Conservation (phyloP, 371 early-diverging fungal species). For the Mortierella sp. region DNA sequence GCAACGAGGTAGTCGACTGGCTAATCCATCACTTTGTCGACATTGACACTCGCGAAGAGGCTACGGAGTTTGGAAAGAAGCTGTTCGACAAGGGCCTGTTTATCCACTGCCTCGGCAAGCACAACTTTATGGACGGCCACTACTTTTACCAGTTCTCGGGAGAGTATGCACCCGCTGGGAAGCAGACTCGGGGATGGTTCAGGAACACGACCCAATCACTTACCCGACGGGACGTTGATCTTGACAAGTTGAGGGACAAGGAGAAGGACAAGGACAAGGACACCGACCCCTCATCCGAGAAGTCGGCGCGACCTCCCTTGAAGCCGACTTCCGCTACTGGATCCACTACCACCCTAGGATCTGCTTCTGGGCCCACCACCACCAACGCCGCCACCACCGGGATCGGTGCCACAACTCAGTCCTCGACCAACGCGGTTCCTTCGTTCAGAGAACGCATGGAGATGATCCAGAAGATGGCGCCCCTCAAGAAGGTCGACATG, state of each 20-base stretch:
- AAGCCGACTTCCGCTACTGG: slow-evolving; percentile 34
- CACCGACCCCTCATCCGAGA: slow-evolving; percentile 26
- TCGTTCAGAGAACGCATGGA: slow-evolving; percentile 48
- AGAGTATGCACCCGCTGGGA: slow-evolving; percentile 67
- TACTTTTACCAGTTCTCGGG: slow-evolving; percentile 90
- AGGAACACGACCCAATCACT: slow-evolving; percentile 53
- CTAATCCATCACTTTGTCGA: slow-evolving; percentile 83
- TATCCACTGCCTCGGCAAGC: slow-evolving; percentile 80
- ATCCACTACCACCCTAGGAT: slow-evolving; percentile 27
- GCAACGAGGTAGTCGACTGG: slow-evolving; percentile 95
- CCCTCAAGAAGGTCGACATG: slow-evolving; percentile 61
- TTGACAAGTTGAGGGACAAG: slow-evolving; percentile 35
- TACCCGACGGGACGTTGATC: slow-evolving; percentile 53
- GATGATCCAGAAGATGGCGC: slow-evolving; percentile 40
- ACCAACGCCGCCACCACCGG: neutral
- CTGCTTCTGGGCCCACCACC: neutral
- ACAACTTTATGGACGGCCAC: slow-evolving; percentile 91
- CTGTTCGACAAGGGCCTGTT: slow-evolving; percentile 85
- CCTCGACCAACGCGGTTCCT: slow-evolving; percentile 18
- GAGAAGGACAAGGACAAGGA: slow-evolving; percentile 29
- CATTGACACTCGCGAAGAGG: slow-evolving; percentile 86
- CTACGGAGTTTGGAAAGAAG: slow-evolving; percentile 85
- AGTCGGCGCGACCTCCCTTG: slow-evolving; percentile 26
- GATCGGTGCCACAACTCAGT: neutral
- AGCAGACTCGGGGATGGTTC: slow-evolving; percentile 54